Evolutionary conservation across 2,329 filamentous ascomycete genomes (phyloP), one percentile per base, ranked within the genome.

Genomic region (Onygenales sp.): DNA sequence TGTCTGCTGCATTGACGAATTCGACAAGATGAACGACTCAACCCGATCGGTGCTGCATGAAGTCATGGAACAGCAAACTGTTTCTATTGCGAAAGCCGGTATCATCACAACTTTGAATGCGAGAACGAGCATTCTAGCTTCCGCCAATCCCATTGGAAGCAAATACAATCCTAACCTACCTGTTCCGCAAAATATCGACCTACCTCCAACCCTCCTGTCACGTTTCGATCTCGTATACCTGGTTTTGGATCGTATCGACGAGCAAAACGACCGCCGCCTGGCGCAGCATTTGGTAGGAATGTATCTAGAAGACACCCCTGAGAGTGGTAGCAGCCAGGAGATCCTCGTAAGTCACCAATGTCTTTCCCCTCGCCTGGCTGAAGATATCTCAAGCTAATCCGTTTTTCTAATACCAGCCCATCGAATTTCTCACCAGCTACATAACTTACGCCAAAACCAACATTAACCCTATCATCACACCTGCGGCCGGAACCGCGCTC

Each of bases 171-270:
- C 89, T 2, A 92, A 95, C 64, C 75, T 98, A 27, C 91, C 93
- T 0, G 93, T 98, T 11, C 93, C 93, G 2, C 91, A 97, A 64
- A 98, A 98, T 70, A 98, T 98, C 63, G 93, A 98, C 65, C 82
- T 98, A 7, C 93, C 93, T 0, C 93, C 93, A 0, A 98, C 93
- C 0, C 78, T 98, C 6, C 81, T 98, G 51, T 96, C 91, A 5
- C 86, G 93, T 77, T 98, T 98, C 67, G 93, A 98, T 69, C 77
- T 98, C 6, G 92, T 98, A 50, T 98, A 98, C 66, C 83, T 98
- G 1, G 93, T 98, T 43, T 83, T 98, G 47, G 93, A 98, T 68
- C 88, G 88, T 7, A 85, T 94, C 50, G 92, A 97, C 64, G 93
- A 97, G 72, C 86, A 87, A 65, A 85, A 80, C 52, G 93, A 98